Evolutionary conservation across 768 basidiomycete genomes (phyloP).

Genomic region (Hypholoma sublateritium): DNA sequence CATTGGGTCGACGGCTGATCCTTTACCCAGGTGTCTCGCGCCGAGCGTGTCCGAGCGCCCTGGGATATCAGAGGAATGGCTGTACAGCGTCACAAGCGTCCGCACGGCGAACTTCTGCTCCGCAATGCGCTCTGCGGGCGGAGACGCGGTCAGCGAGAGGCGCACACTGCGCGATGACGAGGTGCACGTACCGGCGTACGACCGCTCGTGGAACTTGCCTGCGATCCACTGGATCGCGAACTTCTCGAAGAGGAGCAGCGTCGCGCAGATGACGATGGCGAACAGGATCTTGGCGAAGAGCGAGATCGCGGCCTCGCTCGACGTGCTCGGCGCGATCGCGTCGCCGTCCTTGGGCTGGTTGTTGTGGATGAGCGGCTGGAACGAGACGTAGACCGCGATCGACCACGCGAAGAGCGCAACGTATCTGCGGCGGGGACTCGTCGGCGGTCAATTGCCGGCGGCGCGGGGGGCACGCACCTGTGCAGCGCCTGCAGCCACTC

Average conservation of each 20-base stretch:
- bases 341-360: constrained; percentile 28
- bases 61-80: constrained; percentile 70
- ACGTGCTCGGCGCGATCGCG: too few relatives aligned
- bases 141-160: background rate
- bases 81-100: constrained; percentile 73
- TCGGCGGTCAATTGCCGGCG: background rate
- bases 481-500: constrained; percentile 73
- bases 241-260: constrained; percentile 78
- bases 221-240: constrained; percentile 86
- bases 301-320: constrained; percentile 41
- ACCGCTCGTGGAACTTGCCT: constrained; percentile 76
- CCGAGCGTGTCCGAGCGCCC: constrained; percentile 66
- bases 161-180: constrained; percentile 9
- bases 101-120: constrained; percentile 81
- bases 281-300: constrained; percentile 70
- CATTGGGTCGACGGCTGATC: constrained; percentile 50
- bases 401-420: constrained; percentile 71
- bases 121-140: constrained; percentile 64
- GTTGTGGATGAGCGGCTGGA: constrained; percentile 61
- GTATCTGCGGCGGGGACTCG: constrained; percentile 31
- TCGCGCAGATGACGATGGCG: constrained; percentile 66
- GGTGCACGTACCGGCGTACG: constrained; percentile 52
- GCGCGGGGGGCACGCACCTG: constrained; percentile 37
- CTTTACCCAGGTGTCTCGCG: constrained; percentile 31
- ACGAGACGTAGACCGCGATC: constrained; percentile 67